Evolutionary conservation across 352 stramenopile genomes (phyloP).

Genomic region (Phytophthora ohioensis): DNA sequence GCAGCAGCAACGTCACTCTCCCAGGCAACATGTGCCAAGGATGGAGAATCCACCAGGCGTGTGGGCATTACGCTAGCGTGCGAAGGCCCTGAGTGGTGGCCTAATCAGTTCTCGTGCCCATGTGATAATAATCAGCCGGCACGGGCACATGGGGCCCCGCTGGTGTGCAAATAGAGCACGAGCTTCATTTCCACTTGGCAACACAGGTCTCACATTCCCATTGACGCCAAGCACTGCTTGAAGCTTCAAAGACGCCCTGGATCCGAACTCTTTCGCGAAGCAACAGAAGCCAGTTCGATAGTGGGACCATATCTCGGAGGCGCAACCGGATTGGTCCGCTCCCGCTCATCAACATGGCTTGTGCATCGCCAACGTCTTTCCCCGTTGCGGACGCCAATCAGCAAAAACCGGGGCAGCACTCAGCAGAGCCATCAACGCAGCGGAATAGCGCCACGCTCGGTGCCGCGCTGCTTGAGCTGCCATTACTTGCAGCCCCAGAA

Average conservation of each 20-base stretch:
- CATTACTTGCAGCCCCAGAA: slow-evolving; percentile 4
- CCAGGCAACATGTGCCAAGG: slow-evolving; percentile 14
- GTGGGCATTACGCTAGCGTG: slow-evolving; percentile 19
- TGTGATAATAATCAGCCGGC: neutral
- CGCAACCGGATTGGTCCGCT: slow-evolving; percentile 1
- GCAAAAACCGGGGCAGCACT: slow-evolving; percentile 40
- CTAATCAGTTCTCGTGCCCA: slow-evolving; percentile 14
- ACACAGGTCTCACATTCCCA: neutral
- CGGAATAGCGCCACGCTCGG: neutral
- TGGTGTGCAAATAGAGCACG: neutral
- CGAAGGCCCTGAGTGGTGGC: slow-evolving; percentile 1
- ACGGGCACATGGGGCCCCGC: neutral
- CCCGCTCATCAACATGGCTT: slow-evolving; percentile 25
- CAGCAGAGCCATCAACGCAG: slow-evolving; percentile 30
- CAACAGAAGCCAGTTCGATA: slow-evolving; percentile 32
- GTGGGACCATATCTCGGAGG: slow-evolving; percentile 12
- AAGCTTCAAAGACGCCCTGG: neutral
- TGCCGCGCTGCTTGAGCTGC: slow-evolving; percentile 1
- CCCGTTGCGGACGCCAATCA: slow-evolving; percentile 17
- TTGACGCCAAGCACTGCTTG: neutral
- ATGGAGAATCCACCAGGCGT: slow-evolving; percentile 27
- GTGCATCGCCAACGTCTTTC: slow-evolving; percentile 8
- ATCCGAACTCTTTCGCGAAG: slow-evolving; percentile 13
- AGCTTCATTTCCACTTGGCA: slow-evolving; percentile 3
- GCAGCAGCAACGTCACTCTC: neutral